phyloP scores from a whole-genome alignment of 2,329 filamentous ascomycete species.

The Chaetomiaceae sp. region DNA sequence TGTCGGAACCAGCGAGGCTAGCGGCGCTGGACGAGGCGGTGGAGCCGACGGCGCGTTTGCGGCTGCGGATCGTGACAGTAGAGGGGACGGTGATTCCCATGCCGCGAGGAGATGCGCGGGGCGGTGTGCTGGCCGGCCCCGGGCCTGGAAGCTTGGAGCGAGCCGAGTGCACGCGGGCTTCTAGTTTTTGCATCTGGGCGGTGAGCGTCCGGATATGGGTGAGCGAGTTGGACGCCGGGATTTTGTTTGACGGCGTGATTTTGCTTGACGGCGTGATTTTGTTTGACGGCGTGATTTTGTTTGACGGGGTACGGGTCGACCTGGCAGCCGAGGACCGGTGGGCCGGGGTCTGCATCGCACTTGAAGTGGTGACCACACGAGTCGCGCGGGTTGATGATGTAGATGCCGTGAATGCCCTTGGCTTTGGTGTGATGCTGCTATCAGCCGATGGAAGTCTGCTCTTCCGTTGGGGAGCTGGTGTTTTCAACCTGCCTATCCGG shows the following conservation, averaged over 20 bases:
- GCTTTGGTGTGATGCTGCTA: slow-evolving; percentile 49
- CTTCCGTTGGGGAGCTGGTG: slow-evolving; percentile 44
- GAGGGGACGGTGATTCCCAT: slow-evolving; percentile 43
- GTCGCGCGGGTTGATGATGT: slow-evolving; percentile 31
- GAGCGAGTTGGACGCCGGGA: slow-evolving; percentile 65
- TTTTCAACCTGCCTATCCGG: slow-evolving; percentile 34
- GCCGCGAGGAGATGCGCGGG: slow-evolving; percentile 68
- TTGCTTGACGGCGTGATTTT: no score
- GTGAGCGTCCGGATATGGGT: slow-evolving; percentile 91
- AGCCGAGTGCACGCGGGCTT: slow-evolving; percentile 85
- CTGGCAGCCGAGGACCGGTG: slow-evolving; percentile 7
- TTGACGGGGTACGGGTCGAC: slow-evolving; percentile 38
- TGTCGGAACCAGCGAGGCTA: slow-evolving; percentile 42
- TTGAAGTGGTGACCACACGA: slow-evolving; percentile 38
- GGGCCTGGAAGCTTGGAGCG: slow-evolving; percentile 89
- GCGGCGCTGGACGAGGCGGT: slow-evolving; percentile 42
- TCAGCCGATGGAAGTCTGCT: slow-evolving; percentile 53
- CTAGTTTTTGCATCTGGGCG: slow-evolving; percentile 94
- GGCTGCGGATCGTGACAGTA: slow-evolving; percentile 60
- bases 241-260: slow-evolving; percentile 41
- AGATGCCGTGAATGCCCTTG: slow-evolving; percentile 38
- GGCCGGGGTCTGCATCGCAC: slow-evolving; percentile 43
- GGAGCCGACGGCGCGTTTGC: slow-evolving; percentile 61
- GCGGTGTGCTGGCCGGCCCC: slow-evolving; percentile 71
- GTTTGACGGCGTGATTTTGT: slow-evolving; percentile 51